Evolutionary conservation across 2,329 filamentous ascomycete genomes (phyloP).

Genomic region (Trichoderma cornu-damae): DNA sequence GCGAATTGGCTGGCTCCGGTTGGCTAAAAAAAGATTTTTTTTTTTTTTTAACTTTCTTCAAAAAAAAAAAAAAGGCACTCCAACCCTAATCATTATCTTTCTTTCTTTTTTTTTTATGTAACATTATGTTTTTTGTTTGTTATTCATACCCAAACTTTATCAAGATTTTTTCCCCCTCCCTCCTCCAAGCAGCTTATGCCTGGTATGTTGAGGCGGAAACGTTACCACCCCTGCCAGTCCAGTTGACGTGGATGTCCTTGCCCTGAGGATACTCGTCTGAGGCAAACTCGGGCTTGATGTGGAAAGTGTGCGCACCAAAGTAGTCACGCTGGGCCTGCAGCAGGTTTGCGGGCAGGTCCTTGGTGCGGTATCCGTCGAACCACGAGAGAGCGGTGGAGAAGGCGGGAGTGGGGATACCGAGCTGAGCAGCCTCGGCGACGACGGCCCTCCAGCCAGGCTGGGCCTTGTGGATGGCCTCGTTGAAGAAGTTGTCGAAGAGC

Average conservation of each 20-base stretch:
- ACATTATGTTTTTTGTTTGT: constrained; percentile 13
- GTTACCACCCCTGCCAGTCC: constrained; percentile 96
- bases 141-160: constrained; percentile 15
- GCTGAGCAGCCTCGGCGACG: constrained; percentile 83
- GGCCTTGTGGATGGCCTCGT: constrained; percentile 95
- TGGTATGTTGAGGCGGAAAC: constrained; percentile 97
- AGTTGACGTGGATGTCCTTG: constrained; percentile 97
- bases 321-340: constrained; percentile 99
- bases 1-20: background rate
- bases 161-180: background rate
- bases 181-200: constrained; percentile 58
- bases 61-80: too few relatives aligned
- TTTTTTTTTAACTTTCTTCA: constrained; percentile 10
- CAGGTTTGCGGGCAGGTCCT: constrained; percentile 95
- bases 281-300: constrained; percentile 74
- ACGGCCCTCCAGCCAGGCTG: constrained; percentile 90
- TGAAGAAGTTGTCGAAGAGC: constrained; percentile 99
- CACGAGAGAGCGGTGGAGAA: constrained; percentile 97
- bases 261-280: constrained; percentile 75
- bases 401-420: constrained; percentile 91
- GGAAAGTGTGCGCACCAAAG: constrained; percentile 93
- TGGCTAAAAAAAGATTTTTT: background rate
- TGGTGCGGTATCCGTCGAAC: constrained; percentile 98
- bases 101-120: constrained; percentile 12
- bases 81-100: constrained; percentile 13